Evolutionary conservation across 1,284 basidiomycete genomes (phyloP), one percentile per base, ranked within the genome.

Genomic region (Abortiporus biennis): DNA sequence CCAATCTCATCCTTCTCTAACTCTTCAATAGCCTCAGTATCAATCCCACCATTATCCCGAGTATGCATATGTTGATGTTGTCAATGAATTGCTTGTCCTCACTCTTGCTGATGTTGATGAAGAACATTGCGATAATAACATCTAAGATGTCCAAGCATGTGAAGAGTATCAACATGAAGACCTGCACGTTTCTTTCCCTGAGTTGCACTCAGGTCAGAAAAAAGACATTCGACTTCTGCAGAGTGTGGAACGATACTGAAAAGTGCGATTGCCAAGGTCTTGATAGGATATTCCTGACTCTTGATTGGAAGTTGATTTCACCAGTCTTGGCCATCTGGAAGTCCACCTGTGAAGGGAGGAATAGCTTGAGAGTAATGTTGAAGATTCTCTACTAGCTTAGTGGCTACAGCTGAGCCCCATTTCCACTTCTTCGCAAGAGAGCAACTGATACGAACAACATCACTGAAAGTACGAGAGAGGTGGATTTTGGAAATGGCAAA

Each of bases 181-280:
- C 37, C 38, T 33, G 44, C 47, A 1, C 48, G 44, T 23, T 48
- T 45, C 3, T 40, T 43, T 13, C 38, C 40, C 43, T 61, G 59
- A 16, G 55, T 45, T 4, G 52, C 49, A 5, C 55, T 52, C 2
- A 60, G 47, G 25, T 47, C 42, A 3, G 57, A 59, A 40, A 63
- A 62, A 9, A 59, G 46, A 1, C 48, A 45, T 40, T 62, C 56
- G 11, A 61, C 55, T 19, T 60, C 57, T 2, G 53, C 56, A 4
- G 53, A 30, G 40, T 58, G 56, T 12, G 59, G 55, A 13, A 58
- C 53, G 43, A 64, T 50, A 1, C 45, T 40, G 25, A 57, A 45
- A 29, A 29, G 8, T 9, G n/a, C n/a, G 9, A 29, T 8, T n/a
- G 27, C 27, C 9, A 29, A n/a, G 8, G 27, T 29, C n/a, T 29